Conservation (phyloP, 345 rosid genomes). For the Durio zibethinus region DNA sequence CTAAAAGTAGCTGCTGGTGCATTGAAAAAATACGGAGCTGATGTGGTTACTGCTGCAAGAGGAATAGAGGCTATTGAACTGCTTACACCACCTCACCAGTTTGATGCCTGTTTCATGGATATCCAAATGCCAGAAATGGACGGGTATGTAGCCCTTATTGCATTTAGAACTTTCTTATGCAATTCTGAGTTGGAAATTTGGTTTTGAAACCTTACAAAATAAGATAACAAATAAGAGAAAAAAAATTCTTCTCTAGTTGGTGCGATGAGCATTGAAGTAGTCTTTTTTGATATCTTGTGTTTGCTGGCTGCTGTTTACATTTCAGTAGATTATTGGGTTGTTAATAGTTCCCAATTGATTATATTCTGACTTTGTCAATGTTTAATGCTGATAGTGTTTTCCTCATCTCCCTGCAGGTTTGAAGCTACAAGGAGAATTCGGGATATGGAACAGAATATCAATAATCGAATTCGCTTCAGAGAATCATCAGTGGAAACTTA, state of each 20-base stretch:
- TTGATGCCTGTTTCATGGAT: constrained; percentile 99
- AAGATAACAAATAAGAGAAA: not conserved
- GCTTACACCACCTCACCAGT: constrained; percentile 72
- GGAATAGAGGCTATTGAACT: constrained; percentile 60
- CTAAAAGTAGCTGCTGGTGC: constrained; percentile 92
- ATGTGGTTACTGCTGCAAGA: constrained; percentile 67
- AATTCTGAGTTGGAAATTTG: constrained; percentile 6
- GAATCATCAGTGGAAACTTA: constrained; percentile 32
- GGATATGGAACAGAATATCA: constrained; percentile 45
- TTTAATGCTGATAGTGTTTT: not conserved
- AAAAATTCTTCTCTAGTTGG: not conserved
- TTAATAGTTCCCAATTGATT: not conserved
- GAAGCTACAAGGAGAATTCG: constrained; percentile 77
- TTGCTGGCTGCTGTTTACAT: constrained; percentile 1
- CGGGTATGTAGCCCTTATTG: constrained; percentile 51
- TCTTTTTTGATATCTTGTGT: not conserved
- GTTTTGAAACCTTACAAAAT: not conserved
- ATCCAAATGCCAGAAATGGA: constrained; percentile 99
- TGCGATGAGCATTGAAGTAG: not conserved
- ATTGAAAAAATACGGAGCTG: constrained; percentile 87
- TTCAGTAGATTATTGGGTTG: not conserved
- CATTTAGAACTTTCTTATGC: not conserved
- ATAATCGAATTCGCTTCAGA: constrained; percentile 31
- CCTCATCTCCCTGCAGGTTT: constrained; percentile 42
- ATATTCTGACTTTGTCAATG: constrained; percentile 1